phyloP scores from a whole-genome alignment of 179 eudicot species.

The Drosera spatulata region DNA sequence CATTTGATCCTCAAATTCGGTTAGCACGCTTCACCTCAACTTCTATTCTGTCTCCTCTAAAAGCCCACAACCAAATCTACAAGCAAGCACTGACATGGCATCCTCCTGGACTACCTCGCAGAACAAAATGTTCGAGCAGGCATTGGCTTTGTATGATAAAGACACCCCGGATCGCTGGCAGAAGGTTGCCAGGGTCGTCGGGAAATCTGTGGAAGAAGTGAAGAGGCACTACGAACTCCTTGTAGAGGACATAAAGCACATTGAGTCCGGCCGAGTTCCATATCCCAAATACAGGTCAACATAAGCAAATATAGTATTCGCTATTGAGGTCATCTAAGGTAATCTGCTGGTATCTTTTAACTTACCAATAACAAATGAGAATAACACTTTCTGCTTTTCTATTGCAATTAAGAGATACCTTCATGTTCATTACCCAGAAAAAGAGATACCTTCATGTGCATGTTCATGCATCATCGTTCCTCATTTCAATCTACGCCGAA shows the following conservation, averaged over 20 bases:
- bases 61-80: not conserved
- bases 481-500: too few species aligned
- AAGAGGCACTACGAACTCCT: slow-evolving; percentile 36
- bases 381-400: not conserved
- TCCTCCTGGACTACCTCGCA: slow-evolving; percentile 32
- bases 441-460: too few species aligned
- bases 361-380: not conserved
- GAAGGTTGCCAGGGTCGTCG: slow-evolving; percentile 28
- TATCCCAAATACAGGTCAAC: slow-evolving; percentile 24
- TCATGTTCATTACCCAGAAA: not conserved
- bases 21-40: not conserved
- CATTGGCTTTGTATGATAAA: slow-evolving; percentile 28
- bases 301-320: slow-evolving; percentile 7
- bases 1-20: not conserved
- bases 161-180: slow-evolving; percentile 39
- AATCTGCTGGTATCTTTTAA: not conserved
- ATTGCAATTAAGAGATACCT: not conserved
- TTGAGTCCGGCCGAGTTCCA: slow-evolving; percentile 30
- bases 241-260: slow-evolving; percentile 21
- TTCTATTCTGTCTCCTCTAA: not conserved
- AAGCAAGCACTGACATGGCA: slow-evolving; percentile 14
- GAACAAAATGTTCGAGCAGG: slow-evolving; percentile 33
- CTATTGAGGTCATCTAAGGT: slow-evolving; percentile 7
- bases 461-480: too few species aligned
- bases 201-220: slow-evolving; percentile 35